phyloP scores from a whole-genome alignment of 164 flowering plant species.

The Euptelea pleiosperma region DNA sequence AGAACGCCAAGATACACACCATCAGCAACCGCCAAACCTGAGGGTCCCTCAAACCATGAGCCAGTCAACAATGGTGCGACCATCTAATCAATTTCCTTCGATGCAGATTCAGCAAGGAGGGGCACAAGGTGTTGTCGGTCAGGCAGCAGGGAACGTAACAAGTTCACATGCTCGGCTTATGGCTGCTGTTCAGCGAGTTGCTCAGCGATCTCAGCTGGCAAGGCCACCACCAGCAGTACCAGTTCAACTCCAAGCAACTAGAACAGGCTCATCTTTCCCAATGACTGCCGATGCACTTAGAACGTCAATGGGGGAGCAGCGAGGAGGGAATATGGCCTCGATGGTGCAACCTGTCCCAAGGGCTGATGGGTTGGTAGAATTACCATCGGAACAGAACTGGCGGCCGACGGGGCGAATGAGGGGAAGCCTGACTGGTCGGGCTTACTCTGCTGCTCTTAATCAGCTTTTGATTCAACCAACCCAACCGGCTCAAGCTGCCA shows the following conservation, averaged over 20 bases:
- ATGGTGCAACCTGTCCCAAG: conserved; percentile 24
- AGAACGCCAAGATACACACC: conserved; percentile 26
- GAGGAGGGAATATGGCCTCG: conserved; percentile 23
- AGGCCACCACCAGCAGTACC: conserved; percentile 30
- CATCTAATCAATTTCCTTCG: conserved; percentile 21
- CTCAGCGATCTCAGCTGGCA: conserved; percentile 22
- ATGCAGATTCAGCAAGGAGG: conserved; percentile 31
- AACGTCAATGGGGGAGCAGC: conserved; percentile 27
- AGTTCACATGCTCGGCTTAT: conserved; percentile 13
- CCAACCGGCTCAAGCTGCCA: conserved; percentile 28
- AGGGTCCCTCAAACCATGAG: conserved; percentile 23
- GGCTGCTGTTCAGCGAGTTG: conserved; percentile 12
- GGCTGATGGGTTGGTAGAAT: conserved; percentile 24
- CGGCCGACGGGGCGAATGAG: conserved; percentile 75
- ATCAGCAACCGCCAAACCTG: conserved; percentile 21
- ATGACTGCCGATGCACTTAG: conserved; percentile 19
- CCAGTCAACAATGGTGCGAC: conserved; percentile 26
- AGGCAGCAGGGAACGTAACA: conserved; percentile 9
- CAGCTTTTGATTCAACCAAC: conserved; percentile 49
- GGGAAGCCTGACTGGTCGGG: conserved; percentile 64
- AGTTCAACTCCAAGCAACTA: conserved; percentile 32
- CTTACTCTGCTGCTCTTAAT: conserved; percentile 44
- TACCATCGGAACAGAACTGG: conserved; percentile 50
- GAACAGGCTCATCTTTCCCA: conserved; percentile 22
- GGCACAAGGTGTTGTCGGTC: conserved; percentile 22